Evolutionary conservation across 2,329 filamentous ascomycete species (phyloP).

Genomic region (Xylaria polymorpha): DNA sequence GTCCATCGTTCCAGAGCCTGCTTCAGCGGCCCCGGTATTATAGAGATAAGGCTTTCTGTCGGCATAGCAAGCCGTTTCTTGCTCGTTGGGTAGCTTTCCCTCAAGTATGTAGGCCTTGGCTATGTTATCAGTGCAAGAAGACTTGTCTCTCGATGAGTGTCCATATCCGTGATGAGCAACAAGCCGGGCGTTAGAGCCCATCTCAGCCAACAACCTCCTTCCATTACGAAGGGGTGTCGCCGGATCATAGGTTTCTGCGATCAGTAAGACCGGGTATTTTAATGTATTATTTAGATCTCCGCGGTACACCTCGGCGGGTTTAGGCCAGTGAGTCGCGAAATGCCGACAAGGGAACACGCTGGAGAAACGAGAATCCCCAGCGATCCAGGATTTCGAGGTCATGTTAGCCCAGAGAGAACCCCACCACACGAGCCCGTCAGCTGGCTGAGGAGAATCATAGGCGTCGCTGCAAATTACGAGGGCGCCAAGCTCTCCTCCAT

Average conservation of each 20-base stretch:
- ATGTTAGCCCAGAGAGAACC: constrained; percentile 60
- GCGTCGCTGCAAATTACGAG: constrained; percentile 61
- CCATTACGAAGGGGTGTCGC: constrained; percentile 63
- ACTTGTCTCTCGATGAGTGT: constrained; percentile 59
- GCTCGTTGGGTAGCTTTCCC: constrained; percentile 54
- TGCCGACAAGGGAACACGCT: constrained; percentile 60
- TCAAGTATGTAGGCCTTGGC: constrained; percentile 56
- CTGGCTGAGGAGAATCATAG: constrained; percentile 57
- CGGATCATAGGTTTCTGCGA: constrained; percentile 63
- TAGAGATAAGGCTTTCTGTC: constrained; percentile 62
- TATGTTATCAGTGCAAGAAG: constrained; percentile 58
- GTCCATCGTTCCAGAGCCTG: constrained; percentile 13
- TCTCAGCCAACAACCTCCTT: constrained; percentile 56
- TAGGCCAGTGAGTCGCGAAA: constrained; percentile 58
- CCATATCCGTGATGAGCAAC: constrained; percentile 63
- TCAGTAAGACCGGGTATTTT: constrained; percentile 58
- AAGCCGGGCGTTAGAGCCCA: constrained; percentile 61
- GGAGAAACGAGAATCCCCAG: constrained; percentile 61
- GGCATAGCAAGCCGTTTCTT: constrained; percentile 60
- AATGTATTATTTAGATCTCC: constrained; percentile 59
- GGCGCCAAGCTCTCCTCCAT: constrained; percentile 54
- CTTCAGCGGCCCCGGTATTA: constrained; percentile 43
- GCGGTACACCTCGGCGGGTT: constrained; percentile 60
- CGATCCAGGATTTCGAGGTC: constrained; percentile 58
- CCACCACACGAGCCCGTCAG: constrained; percentile 59